These are phyloP conservation scores for Hygrocybe punicea DNA, from an alignment of 768 basidiomycete species.

Conservation along the genomic window DNA sequence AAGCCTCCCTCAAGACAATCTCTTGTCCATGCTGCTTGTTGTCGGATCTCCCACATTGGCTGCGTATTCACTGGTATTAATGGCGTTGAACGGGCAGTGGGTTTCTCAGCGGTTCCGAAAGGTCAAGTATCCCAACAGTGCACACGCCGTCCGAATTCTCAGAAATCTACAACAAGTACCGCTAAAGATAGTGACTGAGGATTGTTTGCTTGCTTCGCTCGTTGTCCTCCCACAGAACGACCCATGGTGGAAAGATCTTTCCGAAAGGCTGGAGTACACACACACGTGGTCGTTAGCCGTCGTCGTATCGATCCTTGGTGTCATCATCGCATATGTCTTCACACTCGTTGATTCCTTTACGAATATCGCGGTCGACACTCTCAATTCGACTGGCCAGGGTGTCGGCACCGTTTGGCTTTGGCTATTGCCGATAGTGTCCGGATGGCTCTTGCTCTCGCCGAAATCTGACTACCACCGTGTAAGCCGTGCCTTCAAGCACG, in stretches of 20 bases:
- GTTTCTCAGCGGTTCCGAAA: conserved; percentile 27
- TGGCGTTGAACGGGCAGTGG: conserved; percentile 29
- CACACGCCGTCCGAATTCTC: conserved; percentile 30
- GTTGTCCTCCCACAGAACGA: conserved; percentile 37
- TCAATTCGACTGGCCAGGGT: conserved; percentile 38
- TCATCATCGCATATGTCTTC: conserved; percentile 39
- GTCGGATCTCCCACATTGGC: conserved; percentile 43
- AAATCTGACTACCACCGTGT: conserved; percentile 39
- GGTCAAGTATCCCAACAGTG: conserved; percentile 24
- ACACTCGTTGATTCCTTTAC: conserved; percentile 31
- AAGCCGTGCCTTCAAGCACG: conserved; percentile 25
- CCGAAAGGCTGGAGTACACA: conserved; percentile 31
- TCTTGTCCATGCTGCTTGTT: conserved; percentile 36
- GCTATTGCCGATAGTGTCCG: conserved; percentile 42
- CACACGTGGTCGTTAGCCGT: conserved; percentile 43
- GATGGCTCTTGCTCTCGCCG: conserved; percentile 44
- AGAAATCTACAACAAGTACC: conserved; percentile 42
- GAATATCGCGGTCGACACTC: conserved; percentile 11
- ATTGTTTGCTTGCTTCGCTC: conserved; percentile 14
- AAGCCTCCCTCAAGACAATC: conserved; percentile 28
- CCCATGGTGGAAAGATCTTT: conserved; percentile 36
- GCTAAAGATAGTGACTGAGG: conserved; percentile 12
- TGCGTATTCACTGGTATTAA: conserved; percentile 37
- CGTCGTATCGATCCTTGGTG: conserved; percentile 39
- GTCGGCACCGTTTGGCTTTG: conserved; percentile 46